Evolutionary conservation across 805 yeast genomes (phyloP).

Genomic region (Suhomyces pyralidae): DNA sequence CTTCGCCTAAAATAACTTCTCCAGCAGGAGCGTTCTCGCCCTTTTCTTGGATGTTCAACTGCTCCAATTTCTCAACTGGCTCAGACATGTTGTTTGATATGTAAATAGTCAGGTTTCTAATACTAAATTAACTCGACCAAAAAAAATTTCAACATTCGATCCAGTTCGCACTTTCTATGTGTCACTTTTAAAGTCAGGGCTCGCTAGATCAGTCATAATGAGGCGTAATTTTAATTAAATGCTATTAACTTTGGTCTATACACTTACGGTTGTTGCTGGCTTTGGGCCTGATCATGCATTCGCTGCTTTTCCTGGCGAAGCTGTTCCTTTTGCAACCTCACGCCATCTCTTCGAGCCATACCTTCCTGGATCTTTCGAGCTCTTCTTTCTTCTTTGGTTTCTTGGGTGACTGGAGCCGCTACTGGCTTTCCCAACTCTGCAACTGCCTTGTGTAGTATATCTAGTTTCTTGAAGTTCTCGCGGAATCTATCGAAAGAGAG

Average conservation of each 20-base stretch:
- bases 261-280: not conserved
- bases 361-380: slow-evolving; percentile 55
- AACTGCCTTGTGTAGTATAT: slow-evolving; percentile 45
- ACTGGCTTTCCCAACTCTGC: slow-evolving; percentile 20
- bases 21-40: slow-evolving; percentile 13
- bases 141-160: not conserved
- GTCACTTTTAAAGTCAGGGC: not conserved
- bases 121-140: not conserved
- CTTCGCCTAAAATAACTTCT: slow-evolving; percentile 50
- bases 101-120: not conserved
- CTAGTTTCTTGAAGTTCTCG: slow-evolving; percentile 61
- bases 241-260: not conserved
- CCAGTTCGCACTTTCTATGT: not conserved
- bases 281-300: not conserved
- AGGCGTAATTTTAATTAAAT: not conserved
- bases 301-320: slow-evolving; percentile 28
- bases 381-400: slow-evolving; percentile 58
- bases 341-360: slow-evolving; percentile 31
- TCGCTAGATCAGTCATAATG: not conserved
- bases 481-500: slow-evolving; percentile 60
- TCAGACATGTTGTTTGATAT: slow-evolving; percentile 18
- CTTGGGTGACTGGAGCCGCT: slow-evolving; percentile 18
- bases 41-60: slow-evolving; percentile 18
- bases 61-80: slow-evolving; percentile 23
- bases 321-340: slow-evolving; percentile 23